A percentile compares a stretch with the other conserved stretches of the same genome.
Conservation (phyloP, 2,329 filamentous ascomycete genomes). For the Blastomyces gilchristii region DNA sequence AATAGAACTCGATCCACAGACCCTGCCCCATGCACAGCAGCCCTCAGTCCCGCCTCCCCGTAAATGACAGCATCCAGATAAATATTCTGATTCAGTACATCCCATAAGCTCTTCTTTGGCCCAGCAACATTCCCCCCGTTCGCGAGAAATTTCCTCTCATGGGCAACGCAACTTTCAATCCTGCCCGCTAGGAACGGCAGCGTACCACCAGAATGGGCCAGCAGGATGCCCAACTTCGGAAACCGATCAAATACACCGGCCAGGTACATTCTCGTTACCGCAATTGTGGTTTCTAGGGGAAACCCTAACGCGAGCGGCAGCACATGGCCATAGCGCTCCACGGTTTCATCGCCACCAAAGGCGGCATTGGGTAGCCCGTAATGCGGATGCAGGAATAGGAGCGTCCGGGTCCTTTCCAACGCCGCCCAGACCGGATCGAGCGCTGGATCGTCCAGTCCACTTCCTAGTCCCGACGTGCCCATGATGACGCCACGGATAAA, state of each 20-base stretch:
- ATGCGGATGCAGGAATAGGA: constrained; percentile 82
- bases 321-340: constrained; percentile 72
- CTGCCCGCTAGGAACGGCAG: constrained; percentile 79
- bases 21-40: constrained; percentile 63
- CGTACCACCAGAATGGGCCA: constrained; percentile 83
- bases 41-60: constrained; percentile 50
- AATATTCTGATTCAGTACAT: constrained; percentile 61
- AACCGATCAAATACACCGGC: constrained; percentile 74
- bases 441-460: constrained; percentile 65
- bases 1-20: constrained; percentile 34
- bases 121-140: constrained; percentile 52
- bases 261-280: constrained; percentile 78
- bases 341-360: constrained; percentile 64
- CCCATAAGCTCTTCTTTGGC: constrained; percentile 51
- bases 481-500: constrained; percentile 79
- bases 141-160: constrained; percentile 64
- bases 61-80: constrained; percentile 64
- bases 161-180: constrained; percentile 76
- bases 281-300: constrained; percentile 86
- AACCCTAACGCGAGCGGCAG: constrained; percentile 78
- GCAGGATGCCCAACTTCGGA: constrained; percentile 56
- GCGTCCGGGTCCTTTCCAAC: constrained; percentile 52
- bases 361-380: constrained; percentile 75
- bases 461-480: constrained; percentile 70
- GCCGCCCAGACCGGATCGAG: constrained; percentile 63